Evolutionary conservation across 1,284 basidiomycete species (phyloP).

Genomic region (Leccinum subrobustum): DNA sequence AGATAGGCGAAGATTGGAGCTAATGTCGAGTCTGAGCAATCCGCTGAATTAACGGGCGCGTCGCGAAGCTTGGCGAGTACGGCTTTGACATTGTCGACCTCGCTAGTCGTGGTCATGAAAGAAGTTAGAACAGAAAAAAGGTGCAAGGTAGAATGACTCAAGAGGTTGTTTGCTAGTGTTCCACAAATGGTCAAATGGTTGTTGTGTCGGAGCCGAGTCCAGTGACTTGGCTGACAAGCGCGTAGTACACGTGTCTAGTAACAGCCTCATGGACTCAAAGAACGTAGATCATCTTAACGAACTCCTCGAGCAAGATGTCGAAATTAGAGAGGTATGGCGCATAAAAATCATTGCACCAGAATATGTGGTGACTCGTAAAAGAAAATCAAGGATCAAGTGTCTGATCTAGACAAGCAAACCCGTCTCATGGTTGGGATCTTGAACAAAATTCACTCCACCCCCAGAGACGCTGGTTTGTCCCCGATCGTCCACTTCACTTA

Average conservation of each 20-base stretch:
- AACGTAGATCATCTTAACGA: constrained; percentile 54
- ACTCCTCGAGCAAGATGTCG: constrained; percentile 52
- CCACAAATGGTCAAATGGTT: neutral
- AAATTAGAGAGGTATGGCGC: constrained; percentile 48
- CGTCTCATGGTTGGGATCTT: constrained; percentile 63
- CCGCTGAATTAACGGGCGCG: constrained; percentile 49
- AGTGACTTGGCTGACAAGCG: neutral
- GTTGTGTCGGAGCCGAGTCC: neutral
- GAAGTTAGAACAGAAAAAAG: neutral
- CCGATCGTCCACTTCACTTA: constrained; percentile 6
- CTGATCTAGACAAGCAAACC: constrained; percentile 70
- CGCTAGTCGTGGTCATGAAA: constrained; percentile 29
- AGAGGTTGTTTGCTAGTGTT: neutral
- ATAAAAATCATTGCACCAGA: constrained; percentile 16
- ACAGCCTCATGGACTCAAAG: constrained; percentile 48
- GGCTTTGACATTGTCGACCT: constrained; percentile 39
- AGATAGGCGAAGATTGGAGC: constrained; percentile 56
- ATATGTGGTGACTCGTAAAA: constrained; percentile 33
- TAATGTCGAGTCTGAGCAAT: constrained; percentile 51
- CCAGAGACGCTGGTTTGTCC: constrained; percentile 52
- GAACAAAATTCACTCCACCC: constrained; percentile 76
- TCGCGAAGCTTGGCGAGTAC: constrained; percentile 54
- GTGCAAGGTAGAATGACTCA: neutral
- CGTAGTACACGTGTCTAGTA: neutral
- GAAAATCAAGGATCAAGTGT: constrained; percentile 77